Base-by-base conservation (phyloP, 73 alveolate species). In the Uronychia binucleata region DNA sequence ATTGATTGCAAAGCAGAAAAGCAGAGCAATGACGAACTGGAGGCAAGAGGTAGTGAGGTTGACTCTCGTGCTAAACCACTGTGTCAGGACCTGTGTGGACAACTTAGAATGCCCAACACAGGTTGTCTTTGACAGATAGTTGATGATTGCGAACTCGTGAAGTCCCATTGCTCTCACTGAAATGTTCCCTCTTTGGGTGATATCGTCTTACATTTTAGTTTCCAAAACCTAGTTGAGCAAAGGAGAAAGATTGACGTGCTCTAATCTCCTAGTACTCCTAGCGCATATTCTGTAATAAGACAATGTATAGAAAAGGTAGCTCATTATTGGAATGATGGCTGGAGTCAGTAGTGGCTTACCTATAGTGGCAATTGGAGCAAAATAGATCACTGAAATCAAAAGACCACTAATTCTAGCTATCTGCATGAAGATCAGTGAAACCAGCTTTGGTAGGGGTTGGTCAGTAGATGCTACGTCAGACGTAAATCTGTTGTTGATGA, bases 401-500 rank as follows among this genome's bases (percentile, higher is more conserved):
- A 46, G 29, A 32, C 74, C 28, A 35, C 32, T 46, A 25, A 34
- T 5, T 11, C 30, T 35, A 0, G 30, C 26, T 27, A 1, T 5
- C 5, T 28, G 34, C n/a, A 1, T 1, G 11, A 19, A 79, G 76
- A 78, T 8, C 26, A 35, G 13, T 0, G 30, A 1, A 27, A 1
- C 30, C 30, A 35, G 30, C 81, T 14, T 13, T 1, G 67, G 30
- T 0, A 81, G 28, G 1, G 57, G n/a, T 32, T 81, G 28, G 30
- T 95, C 98, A 79, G 94, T 92, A 35, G 59, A 83, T 57, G 83
- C 87, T 35, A 93, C 84, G 81, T 97, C 99, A 81, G 94, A 90
- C 28, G 97, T 80, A 79, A 97, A 96, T 67, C 98, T 87, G 86
- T 97, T 97, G 79, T 93, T 84, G 58, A 97, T 91, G 33, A 96